Percentiles rank a stretch among this genome's conserved stretches.
Conservation (phyloP, 768 basidiomycete species). For the Clitopilus passeckerianus region DNA sequence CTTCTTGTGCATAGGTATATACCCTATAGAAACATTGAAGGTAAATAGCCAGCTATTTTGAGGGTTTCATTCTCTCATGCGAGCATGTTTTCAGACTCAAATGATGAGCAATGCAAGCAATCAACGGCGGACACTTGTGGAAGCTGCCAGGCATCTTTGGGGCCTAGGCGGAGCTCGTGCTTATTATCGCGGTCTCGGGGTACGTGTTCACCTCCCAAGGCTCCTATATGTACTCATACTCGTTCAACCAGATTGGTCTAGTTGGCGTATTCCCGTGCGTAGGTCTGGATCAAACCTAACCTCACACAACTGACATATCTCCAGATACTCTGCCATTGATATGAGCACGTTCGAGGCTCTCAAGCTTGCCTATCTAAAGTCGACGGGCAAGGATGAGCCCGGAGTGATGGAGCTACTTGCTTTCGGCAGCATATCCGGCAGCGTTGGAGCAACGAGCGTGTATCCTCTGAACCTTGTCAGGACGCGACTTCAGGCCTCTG, state of each 20-base stretch:
- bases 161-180: constrained; percentile 70
- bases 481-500: constrained; percentile 93
- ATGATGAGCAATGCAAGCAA: constrained; percentile 87
- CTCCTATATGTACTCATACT: constrained; percentile 10
- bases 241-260: constrained; percentile 70
- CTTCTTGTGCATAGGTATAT: constrained; percentile 61
- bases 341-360: constrained; percentile 97
- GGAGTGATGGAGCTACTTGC: constrained; percentile 82
- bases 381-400: constrained; percentile 86
- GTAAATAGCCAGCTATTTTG: constrained; percentile 26
- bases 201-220: constrained; percentile 35
- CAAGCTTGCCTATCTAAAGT: constrained; percentile 84
- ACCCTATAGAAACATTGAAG: constrained; percentile 95
- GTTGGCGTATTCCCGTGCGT: constrained; percentile 91
- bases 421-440: constrained; percentile 91
- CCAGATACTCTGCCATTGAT: constrained; percentile 89
- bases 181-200: constrained; percentile 88
- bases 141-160: constrained; percentile 75
- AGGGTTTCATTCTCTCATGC: constrained; percentile 3
- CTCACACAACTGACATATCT: neutral
- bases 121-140: constrained; percentile 50
- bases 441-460: constrained; percentile 89
- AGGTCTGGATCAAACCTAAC: neutral
- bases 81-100: constrained; percentile 57
- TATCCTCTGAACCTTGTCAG: constrained; percentile 91